Conservation (phyloP, 805 yeast species). For the Starmerella riodocensis region DNA sequence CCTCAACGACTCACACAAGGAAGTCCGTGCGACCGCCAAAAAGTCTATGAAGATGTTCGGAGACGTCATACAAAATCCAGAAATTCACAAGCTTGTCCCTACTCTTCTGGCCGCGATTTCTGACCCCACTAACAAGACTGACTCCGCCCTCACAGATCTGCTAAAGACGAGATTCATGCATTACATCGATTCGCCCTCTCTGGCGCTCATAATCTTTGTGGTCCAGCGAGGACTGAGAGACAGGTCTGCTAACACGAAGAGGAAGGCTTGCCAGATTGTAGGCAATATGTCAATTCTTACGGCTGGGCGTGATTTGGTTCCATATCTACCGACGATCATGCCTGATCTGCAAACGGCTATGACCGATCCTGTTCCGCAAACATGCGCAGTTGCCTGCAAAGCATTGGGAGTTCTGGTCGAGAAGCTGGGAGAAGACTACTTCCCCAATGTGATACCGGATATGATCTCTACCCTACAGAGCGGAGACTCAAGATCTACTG, state of each 20-base stretch:
- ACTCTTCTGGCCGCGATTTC: conserved; percentile 81
- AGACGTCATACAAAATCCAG: conserved; percentile 94
- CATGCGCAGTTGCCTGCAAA: conserved; percentile 94
- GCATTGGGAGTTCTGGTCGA: conserved; percentile 94
- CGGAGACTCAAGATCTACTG: conserved; percentile 56
- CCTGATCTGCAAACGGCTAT: conserved; percentile 79
- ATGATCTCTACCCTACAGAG: conserved; percentile 53
- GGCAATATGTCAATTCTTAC: conserved; percentile 97
- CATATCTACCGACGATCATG: conserved; percentile 66
- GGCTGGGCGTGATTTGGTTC: conserved; percentile 70
- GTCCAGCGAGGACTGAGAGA: conserved; percentile 92
- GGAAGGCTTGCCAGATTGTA: conserved; percentile 92
- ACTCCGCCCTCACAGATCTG: conserved; percentile 70
- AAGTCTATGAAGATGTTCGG: conserved; percentile 80
- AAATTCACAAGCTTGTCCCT: conserved; percentile 85
- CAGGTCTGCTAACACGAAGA: conserved; percentile 82
- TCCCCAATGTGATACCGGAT: conserved; percentile 82
- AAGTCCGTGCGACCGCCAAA: conserved; percentile 91
- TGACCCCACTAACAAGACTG: conserved; percentile 86
- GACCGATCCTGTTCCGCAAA: conserved; percentile 97
- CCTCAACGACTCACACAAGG: conserved; percentile 88
- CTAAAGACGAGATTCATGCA: conserved; percentile 90
- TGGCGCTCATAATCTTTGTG: conserved; percentile 88
- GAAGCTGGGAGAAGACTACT: conserved; percentile 86
- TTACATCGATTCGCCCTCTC: conserved; percentile 94